Base-by-base conservation (phyloP, 805 yeast species). In the Candida rishiriensis region DNA sequence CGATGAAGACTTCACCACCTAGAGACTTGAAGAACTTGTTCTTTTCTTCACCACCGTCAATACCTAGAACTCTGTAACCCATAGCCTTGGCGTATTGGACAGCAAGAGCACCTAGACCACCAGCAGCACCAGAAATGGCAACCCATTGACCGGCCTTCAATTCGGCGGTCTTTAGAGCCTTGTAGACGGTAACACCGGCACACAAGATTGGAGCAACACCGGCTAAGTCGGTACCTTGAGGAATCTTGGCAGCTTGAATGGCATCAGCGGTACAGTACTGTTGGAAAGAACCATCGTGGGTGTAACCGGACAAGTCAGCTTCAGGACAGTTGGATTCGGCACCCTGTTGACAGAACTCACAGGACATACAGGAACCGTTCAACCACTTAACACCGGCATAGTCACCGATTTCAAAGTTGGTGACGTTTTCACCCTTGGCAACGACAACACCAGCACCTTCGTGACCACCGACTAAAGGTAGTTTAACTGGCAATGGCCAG, bases 371-470 rank as follows among this genome's bases (percentile, higher is more conserved):
- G 28, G 83, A 77, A 53, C 83, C 81, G 65, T 80, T 80, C 59
- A 80, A 70, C 86, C 86, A 80, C 61, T 80, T 80, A 57, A 80
- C 68, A 63, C 86, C 86, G 40, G 85, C 86, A 43, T 63, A 71
- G 57, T 80, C 86, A 60, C 86, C 86, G 50, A 80, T 59, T 59
- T 79, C 69, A 69, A 81, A 80, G 52, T 78, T 79, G 42, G 66
- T 71, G 46, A 80, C 86, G 55, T 74, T 69, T 36, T 71, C 71
- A 59, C 86, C 86, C 63, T 71, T 67, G 40, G 75, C 83, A 49
- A 80, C 86, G 50, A 80, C 86, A 31, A 76, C 73, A 66, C 86
- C 85, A 39, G 85, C 84, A 71, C 86, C 86, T 66, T 80, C 86
- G 65, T 80, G 86, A 59, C 86, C 86, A 56, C 86, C 86, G 38